These are phyloP conservation scores for Boehmeria nivea DNA, from an alignment of 306 rosid species.

Conservation along the genomic window DNA sequence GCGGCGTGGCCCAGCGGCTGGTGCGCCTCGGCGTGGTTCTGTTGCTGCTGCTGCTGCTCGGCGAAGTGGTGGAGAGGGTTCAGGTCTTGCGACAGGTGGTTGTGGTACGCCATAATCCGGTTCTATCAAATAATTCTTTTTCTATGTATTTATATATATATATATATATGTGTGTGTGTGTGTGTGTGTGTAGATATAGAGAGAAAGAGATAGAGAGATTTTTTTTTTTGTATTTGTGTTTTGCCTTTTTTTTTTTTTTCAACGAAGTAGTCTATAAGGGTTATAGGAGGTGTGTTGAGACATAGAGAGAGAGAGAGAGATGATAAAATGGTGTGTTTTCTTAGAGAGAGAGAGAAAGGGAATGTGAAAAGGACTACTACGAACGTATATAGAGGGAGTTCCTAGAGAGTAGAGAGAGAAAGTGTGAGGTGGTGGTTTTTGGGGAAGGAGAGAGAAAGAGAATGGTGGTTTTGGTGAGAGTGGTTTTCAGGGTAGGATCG, in stretches of 20 bases:
- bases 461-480: too few relatives aligned
- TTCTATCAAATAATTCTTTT: neutral
- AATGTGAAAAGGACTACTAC: slow-evolving; percentile 18
- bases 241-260: neutral
- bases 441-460: neutral
- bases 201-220: slow-evolving; percentile 15
- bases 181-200: slow-evolving; percentile 8
- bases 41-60: slow-evolving; percentile 25
- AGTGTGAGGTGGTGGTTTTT: slow-evolving; percentile 14
- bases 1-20: slow-evolving; percentile 58
- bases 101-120: slow-evolving; percentile 71
- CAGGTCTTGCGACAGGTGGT: slow-evolving; percentile 64
- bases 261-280: too few relatives aligned
- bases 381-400: slow-evolving; percentile 13
- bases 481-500: slow-evolving; percentile 26
- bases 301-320: slow-evolving; percentile 13
- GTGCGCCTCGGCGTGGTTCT: slow-evolving; percentile 40
- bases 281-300: slow-evolving; percentile 20
- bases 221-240: slow-evolving; percentile 17
- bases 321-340: slow-evolving; percentile 18
- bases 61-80: slow-evolving; percentile 65
- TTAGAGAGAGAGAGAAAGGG: slow-evolving; percentile 7
- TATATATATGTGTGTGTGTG: neutral
- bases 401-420: slow-evolving; percentile 7
- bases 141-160: neutral